A percentile compares a stretch with the other conserved stretches of the same genome.
Conservation (phyloP, 495 filamentous ascomycete species). For the Talaromyces adpressus region DNA sequence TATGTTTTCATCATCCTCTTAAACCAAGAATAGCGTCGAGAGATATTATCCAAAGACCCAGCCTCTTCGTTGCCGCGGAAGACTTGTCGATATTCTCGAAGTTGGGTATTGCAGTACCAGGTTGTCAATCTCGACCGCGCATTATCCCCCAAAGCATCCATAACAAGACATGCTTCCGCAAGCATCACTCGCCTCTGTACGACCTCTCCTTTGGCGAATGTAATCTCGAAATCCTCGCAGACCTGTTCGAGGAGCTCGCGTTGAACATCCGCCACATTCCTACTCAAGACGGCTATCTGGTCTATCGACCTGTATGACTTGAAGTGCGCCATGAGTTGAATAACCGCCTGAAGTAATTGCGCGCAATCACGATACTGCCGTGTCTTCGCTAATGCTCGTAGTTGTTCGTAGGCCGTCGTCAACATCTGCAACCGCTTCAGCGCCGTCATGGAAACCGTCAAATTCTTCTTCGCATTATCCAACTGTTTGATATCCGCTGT, state of each 20-base stretch:
- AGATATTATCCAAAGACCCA: slow-evolving; percentile 94
- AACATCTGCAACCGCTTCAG: slow-evolving; percentile 97
- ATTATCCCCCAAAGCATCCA: slow-evolving; percentile 91
- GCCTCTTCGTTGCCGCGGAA: slow-evolving; percentile 96
- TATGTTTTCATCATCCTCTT: slow-evolving; percentile 92
- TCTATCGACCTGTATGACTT: slow-evolving; percentile 96
- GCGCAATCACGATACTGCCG: slow-evolving; percentile 96
- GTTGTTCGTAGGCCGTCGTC: slow-evolving; percentile 95
- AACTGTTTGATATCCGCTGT: slow-evolving; percentile 98
- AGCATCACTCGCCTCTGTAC: slow-evolving; percentile 60
- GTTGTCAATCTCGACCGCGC: slow-evolving; percentile 76
- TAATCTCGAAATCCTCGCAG: slow-evolving; percentile 95
- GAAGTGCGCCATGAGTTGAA: slow-evolving; percentile 98
- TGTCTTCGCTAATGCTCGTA: slow-evolving; percentile 72
- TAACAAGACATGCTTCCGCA: slow-evolving; percentile 82
- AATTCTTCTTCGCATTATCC: slow-evolving; percentile 91
- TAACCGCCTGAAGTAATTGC: slow-evolving; percentile 86
- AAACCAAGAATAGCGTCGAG: slow-evolving; percentile 92
- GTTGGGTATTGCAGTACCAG: slow-evolving; percentile 97
- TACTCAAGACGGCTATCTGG: slow-evolving; percentile 89
- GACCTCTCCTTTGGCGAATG: slow-evolving; percentile 87
- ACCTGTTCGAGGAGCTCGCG: slow-evolving; percentile 91
- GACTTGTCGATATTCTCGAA: slow-evolving; percentile 91
- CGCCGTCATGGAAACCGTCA: slow-evolving; percentile 96
- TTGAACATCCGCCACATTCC: slow-evolving; percentile 91